A percentile compares a stretch with the other conserved stretches of the same genome.
Conservation (phyloP, 1,284 basidiomycete genomes). For the Anthracocystis panici-leucophaei region DNA sequence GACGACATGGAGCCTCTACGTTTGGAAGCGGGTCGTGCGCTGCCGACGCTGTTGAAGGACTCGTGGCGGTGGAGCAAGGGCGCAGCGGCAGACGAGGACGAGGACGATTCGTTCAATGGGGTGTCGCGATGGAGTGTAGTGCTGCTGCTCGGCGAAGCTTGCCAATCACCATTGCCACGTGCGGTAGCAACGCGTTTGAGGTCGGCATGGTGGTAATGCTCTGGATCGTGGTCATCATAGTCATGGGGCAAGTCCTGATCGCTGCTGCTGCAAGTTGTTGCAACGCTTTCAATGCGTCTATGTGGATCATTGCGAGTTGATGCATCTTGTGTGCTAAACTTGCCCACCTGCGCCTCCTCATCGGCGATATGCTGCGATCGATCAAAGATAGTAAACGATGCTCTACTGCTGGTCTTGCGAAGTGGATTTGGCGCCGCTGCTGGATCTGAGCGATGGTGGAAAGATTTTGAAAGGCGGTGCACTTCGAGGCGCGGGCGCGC, state of each 20-base stretch:
- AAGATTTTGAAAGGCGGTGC: constrained; percentile 47
- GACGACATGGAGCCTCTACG: constrained; percentile 22
- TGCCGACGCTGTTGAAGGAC: constrained; percentile 16
- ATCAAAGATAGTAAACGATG: constrained; percentile 40
- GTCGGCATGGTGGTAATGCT: constrained; percentile 24
- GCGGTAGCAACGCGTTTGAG: constrained; percentile 21
- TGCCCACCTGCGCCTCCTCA: constrained; percentile 28
- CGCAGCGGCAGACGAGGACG: constrained; percentile 14
- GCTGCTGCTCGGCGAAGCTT: constrained; percentile 26
- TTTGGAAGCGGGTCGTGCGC: constrained; percentile 1
- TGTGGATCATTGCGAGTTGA: constrained; percentile 11
- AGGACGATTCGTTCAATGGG: constrained; percentile 8
- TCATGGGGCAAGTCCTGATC: constrained; percentile 39
- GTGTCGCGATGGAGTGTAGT: constrained; percentile 14
- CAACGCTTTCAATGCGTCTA: constrained; percentile 29
- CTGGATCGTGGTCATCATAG: constrained; percentile 33
- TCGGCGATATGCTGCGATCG: constrained; percentile 25
- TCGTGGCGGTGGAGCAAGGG: constrained; percentile 28
- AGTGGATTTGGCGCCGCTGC: constrained; percentile 8
- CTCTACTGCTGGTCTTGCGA: constrained; percentile 24
- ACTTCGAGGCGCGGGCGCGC: constrained; percentile 35
- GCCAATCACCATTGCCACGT: constrained; percentile 15
- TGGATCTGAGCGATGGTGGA: constrained; percentile 29
- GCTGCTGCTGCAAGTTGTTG: constrained; percentile 37
- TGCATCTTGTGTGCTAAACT: not conserved